Evolutionary conservation across 2,329 filamentous ascomycete species (phyloP).

Genomic region (Aschersonia sp.): DNA sequence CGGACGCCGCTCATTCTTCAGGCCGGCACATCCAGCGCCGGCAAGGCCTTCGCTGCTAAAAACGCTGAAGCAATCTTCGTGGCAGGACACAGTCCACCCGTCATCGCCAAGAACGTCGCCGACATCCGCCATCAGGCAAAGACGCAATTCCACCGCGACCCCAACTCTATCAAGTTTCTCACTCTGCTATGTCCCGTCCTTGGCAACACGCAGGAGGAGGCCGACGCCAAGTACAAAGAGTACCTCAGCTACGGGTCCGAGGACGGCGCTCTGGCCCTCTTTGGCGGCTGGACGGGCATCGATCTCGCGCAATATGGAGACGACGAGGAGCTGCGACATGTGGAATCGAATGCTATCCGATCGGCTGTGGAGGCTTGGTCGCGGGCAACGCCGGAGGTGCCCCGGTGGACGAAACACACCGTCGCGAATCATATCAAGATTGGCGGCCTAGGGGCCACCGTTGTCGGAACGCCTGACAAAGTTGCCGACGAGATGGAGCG

Average conservation of each 20-base stretch:
- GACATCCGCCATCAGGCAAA: conserved; percentile 39
- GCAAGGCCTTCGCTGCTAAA: conserved; percentile 45
- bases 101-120: conserved; percentile 39
- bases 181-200: conserved; percentile 44
- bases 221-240: conserved; percentile 32
- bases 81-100: conserved; percentile 38
- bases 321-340: conserved; percentile 46
- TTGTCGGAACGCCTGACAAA: conserved; percentile 14
- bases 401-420: conserved; percentile 19
- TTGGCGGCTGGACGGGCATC: conserved; percentile 54
- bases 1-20: conserved; percentile 51
- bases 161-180: conserved; percentile 43
- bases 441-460: conserved; percentile 15
- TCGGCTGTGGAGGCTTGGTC: conserved; percentile 34
- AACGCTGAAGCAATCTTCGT: conserved; percentile 54
- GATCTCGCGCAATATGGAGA: conserved; percentile 46
- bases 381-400: conserved; percentile 15
- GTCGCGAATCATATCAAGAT: conserved; percentile 18
- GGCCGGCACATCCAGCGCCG: conserved; percentile 46
- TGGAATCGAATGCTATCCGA: conserved; percentile 47
- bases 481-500: conserved; percentile 19
- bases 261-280: conserved; percentile 49
- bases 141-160: conserved; percentile 34
- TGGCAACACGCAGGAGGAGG: conserved; percentile 44
- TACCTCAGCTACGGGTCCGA: conserved; percentile 40